Evolutionary conservation across 2,329 filamentous ascomycete species (phyloP).

Genomic region (Exophiala sp.): DNA sequence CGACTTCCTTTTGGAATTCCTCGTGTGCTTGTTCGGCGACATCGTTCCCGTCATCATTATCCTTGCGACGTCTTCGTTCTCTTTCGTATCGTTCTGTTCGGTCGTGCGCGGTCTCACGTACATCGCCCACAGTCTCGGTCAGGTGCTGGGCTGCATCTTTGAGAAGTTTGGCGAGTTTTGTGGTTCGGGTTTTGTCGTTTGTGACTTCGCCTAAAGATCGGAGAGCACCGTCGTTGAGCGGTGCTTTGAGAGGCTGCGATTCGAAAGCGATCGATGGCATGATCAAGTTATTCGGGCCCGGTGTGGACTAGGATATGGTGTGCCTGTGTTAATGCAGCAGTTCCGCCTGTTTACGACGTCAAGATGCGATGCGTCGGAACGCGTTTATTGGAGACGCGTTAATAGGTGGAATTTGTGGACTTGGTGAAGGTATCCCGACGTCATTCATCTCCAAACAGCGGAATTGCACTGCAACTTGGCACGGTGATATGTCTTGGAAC

Average conservation of each 20-base stretch:
- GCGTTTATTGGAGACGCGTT: no score
- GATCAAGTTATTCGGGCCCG: not conserved
- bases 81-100: conserved; percentile 5
- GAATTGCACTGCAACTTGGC: no score
- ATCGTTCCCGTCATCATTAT: not conserved
- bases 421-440: no score
- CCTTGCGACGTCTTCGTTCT: conserved; percentile 3
- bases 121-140: conserved; percentile 9
- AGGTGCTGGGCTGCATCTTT: conserved; percentile 12
- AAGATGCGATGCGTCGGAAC: no score
- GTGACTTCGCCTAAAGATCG: conserved; percentile 7
- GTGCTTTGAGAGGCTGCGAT: conserved; percentile 13
- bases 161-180: conserved; percentile 11
- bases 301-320: no score
- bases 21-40: conserved; percentile 10
- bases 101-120: conserved; percentile 16
- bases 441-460: no score
- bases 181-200: conserved; percentile 5
- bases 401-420: no score
- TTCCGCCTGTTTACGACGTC: not conserved
- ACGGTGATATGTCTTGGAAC: no score
- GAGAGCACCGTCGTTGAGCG: conserved; percentile 18
- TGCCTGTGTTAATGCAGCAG: not conserved
- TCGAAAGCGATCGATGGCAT: conserved; percentile 11
- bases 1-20: conserved; percentile 44